These are phyloP conservation scores for Boletus sp. DNA, from an alignment of 768 basidiomycete genomes.

Conservation along the genomic window DNA sequence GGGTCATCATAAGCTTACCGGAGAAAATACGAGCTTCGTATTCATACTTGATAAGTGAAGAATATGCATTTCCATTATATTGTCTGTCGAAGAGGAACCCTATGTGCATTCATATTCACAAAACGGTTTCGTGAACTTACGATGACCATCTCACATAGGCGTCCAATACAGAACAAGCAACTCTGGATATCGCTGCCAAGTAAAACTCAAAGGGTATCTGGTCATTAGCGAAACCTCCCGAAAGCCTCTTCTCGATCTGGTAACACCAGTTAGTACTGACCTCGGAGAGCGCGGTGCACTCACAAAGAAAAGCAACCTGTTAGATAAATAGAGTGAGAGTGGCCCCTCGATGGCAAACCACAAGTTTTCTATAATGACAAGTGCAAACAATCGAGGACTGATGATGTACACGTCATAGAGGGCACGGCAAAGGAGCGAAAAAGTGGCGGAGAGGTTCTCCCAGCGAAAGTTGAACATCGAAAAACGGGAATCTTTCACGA, in stretches of 20 bases:
- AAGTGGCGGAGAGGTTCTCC: background rate
- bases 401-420: slow-evolving; percentile 22
- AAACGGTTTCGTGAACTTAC: slow-evolving; percentile 9
- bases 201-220: slow-evolving; percentile 4
- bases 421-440: slow-evolving; percentile 13
- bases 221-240: background rate
- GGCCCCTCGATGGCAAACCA: slow-evolving; percentile 20
- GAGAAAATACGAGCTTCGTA: slow-evolving; percentile 20
- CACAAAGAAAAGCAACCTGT: slow-evolving; percentile 19
- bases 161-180: slow-evolving; percentile 16
- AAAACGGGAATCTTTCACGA: slow-evolving; percentile 11
- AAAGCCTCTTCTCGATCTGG: slow-evolving; percentile 23
- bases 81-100: background rate
- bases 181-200: slow-evolving; percentile 8
- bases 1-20: slow-evolving; percentile 1
- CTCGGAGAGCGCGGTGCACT: background rate
- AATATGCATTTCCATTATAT: slow-evolving; percentile 2
- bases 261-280: background rate
- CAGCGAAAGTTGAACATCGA: slow-evolving; percentile 7
- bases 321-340: slow-evolving; percentile 24
- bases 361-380: slow-evolving; percentile 5
- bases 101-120: background rate
- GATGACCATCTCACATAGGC: slow-evolving; percentile 15
- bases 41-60: slow-evolving; percentile 19
- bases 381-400: slow-evolving; percentile 17